A percentile compares a stretch with the other conserved stretches of the same genome.
These are phyloP conservation scores for Starmerella ratchasimensis DNA, from an alignment of 805 yeast species.

Conservation along the genomic window DNA sequence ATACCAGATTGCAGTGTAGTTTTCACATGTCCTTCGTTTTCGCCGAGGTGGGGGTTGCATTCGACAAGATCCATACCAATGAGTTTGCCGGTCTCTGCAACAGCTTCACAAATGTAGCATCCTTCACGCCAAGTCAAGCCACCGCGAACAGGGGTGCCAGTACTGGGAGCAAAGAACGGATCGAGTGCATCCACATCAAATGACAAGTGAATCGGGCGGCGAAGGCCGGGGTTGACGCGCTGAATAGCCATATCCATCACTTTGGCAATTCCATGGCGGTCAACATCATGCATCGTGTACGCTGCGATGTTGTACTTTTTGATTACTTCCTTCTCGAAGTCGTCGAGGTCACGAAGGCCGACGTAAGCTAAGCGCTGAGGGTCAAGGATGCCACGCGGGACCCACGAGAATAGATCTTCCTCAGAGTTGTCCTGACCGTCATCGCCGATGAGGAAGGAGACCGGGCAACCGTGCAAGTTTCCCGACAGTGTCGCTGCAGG, in stretches of 20 bases:
- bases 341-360: conserved; percentile 88
- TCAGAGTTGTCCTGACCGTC: conserved; percentile 44
- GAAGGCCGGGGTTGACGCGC: conserved; percentile 55
- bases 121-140: conserved; percentile 93
- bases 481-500: conserved; percentile 74
- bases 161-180: conserved; percentile 87
- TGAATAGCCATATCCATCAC: conserved; percentile 87
- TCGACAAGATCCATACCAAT: conserved; percentile 86
- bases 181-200: conserved; percentile 97
- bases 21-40: conserved; percentile 54
- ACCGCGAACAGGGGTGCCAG: conserved; percentile 96
- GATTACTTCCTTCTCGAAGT: conserved; percentile 65
- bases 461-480: conserved; percentile 93
- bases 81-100: conserved; percentile 79
- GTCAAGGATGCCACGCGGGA: conserved; percentile 45
- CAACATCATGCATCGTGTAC: conserved; percentile 90
- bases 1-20: conserved; percentile 86
- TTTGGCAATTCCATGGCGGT: conserved; percentile 79
- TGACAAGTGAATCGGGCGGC: conserved; percentile 71
- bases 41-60: conserved; percentile 79
- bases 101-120: conserved; percentile 76
- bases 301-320: conserved; percentile 64
- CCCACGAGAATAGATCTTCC: conserved; percentile 73
- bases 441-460: conserved; percentile 76
- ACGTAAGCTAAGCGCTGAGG: conserved; percentile 72